phyloP scores from a whole-genome alignment of 1,284 basidiomycete genomes.

The Ustilago cynodontis region DNA sequence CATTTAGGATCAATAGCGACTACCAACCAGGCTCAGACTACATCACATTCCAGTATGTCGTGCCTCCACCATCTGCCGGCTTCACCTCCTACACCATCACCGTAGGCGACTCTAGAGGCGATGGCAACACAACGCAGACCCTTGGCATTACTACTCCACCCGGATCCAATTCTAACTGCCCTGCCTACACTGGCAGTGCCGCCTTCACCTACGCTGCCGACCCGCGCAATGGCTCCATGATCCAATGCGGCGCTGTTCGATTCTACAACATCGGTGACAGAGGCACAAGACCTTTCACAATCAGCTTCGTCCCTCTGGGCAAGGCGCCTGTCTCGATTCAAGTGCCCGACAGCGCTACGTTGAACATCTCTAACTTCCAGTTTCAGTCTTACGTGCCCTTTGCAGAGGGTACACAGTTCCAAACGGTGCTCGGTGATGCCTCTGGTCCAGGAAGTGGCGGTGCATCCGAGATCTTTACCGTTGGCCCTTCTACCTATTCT shows the following conservation, averaged over 20 bases:
- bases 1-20: conserved; percentile 46
- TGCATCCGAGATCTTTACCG: conserved; percentile 44
- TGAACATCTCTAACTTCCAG: conserved; percentile 49
- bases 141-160: conserved; percentile 35
- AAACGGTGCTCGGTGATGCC: conserved; percentile 51
- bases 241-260: conserved; percentile 47
- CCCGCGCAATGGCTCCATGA: conserved; percentile 35
- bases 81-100: conserved; percentile 46
- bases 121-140: conserved; percentile 50
- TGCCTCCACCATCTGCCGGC: conserved; percentile 39
- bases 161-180: conserved; percentile 24
- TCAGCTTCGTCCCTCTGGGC: conserved; percentile 49
- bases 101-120: conserved; percentile 45
- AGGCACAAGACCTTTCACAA: conserved; percentile 55
- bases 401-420: conserved; percentile 47
- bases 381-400: conserved; percentile 46
- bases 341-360: conserved; percentile 38
- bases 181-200: conserved; percentile 40
- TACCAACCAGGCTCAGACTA: conserved; percentile 44
- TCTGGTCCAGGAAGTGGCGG: conserved; percentile 53
- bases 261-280: conserved; percentile 55
- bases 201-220: conserved; percentile 52
- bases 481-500: conserved; percentile 18
- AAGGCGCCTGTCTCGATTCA: conserved; percentile 41
- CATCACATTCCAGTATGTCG: conserved; percentile 55